Evolutionary conservation across 106 monocot species (phyloP), one percentile per base, ranked within the genome.

Genomic region (Dendrobium officinale): DNA sequence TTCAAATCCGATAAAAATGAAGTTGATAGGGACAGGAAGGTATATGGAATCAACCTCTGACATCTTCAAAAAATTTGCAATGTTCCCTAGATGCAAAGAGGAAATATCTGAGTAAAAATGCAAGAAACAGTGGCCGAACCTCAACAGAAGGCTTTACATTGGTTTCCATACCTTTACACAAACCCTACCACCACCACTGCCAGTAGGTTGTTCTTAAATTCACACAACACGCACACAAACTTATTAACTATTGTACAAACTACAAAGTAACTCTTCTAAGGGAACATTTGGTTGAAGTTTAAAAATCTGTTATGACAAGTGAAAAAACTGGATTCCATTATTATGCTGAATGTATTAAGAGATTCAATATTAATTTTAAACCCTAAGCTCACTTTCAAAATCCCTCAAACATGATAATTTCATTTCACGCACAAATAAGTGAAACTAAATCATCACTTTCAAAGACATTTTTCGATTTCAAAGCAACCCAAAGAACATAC

Each of bases 1-100:
- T 84, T 98, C 94, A 89, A 98, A 98, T 67, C 98, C 98, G 80
- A 98, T 89, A 74, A 98, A 98, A 67, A 98, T 90, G 81, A 98
- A 95, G 72, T 98, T 98, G 49, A 95, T 89, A 61, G 92, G 98
- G 42, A 98, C 74, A 22, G 94, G 84, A 15, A 95, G 84, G 77
- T 98, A 95, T 77, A 98, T 82, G 11, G 98, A 94, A 86, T 92
- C 98, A 40, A 98, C 84, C 80, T 91, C 91, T 47, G 90, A 82
- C 31, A 98, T 82, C 80, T 87, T 92, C 81, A 98, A 79, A 81
- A 88, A 98, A 75, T 91, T 92, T 72, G 94, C 98, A 81, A 98
- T 91, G 82, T 93, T 98, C 72, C 94, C 98, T 95, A 83, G 70
- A 81, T 45, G 13, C 4, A 42, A 76, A 15, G n/a, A 20, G 19